phyloP scores from a whole-genome alignment of 352 stramenopile species.

The Thalassiosira exigua region DNA sequence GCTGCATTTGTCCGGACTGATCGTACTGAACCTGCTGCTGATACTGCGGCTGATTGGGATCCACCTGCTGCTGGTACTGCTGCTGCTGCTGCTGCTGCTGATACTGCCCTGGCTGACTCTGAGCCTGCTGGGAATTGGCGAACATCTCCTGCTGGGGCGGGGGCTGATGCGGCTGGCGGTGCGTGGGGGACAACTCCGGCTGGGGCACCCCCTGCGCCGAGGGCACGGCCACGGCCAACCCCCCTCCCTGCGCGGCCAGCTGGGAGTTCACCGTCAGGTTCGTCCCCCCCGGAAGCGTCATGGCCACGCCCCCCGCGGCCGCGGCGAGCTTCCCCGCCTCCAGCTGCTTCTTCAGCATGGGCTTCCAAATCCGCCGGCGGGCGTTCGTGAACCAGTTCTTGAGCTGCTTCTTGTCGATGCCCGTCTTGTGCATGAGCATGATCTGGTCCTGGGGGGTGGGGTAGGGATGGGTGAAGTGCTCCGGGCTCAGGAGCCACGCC shows the following conservation, averaged over 20 bases:
- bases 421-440: constrained; percentile 59
- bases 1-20: constrained; percentile 23
- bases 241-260: constrained; percentile 30
- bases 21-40: constrained; percentile 46
- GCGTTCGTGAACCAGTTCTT: constrained; percentile 82
- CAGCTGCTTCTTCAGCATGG: constrained; percentile 86
- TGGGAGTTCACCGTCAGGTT: constrained; percentile 62
- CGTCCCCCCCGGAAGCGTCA: constrained; percentile 19
- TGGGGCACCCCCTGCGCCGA: constrained; percentile 50
- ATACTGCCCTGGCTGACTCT: constrained; percentile 56
- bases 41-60: constrained; percentile 35
- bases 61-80: constrained; percentile 26
- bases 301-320: constrained; percentile 29
- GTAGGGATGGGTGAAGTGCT: constrained; percentile 71
- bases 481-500: constrained; percentile 59
- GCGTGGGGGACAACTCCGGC: background rate
- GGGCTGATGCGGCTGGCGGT: constrained; percentile 4
- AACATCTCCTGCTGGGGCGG: constrained; percentile 51
- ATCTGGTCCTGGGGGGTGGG: constrained; percentile 57
- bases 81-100: constrained; percentile 51
- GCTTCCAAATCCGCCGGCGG: constrained; percentile 85
- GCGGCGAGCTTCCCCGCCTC: constrained; percentile 79
- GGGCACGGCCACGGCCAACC: constrained; percentile 31
- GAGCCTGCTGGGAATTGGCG: constrained; percentile 57
- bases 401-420: constrained; percentile 74